These are phyloP conservation scores for Asterionellopsis glacialis DNA, from an alignment of 108 stramenopile genomes.

Conservation along the genomic window DNA sequence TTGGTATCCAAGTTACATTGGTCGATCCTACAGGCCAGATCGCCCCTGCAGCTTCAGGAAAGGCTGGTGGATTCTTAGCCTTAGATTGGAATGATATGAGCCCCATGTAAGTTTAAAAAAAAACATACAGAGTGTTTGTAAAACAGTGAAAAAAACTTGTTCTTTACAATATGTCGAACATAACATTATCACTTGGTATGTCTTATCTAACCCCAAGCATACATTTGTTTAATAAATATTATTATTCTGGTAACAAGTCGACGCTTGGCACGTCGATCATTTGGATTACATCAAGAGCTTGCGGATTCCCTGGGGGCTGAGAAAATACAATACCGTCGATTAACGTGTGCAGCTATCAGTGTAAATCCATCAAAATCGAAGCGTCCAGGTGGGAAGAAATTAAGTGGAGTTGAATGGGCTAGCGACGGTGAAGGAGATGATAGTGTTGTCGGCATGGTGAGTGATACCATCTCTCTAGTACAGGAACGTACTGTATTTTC, in stretches of 20 bases:
- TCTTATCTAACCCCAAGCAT: too few species aligned
- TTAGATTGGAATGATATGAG: slow-evolving; percentile 61
- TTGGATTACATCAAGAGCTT: slow-evolving; percentile 64
- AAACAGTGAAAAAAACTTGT: too few species aligned
- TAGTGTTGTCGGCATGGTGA: slow-evolving; percentile 19
- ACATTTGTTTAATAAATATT: too few species aligned
- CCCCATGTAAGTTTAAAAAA: slow-evolving; percentile 7
- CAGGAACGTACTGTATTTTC: too few species aligned
- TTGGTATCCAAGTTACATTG: slow-evolving; percentile 29
- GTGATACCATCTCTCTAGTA: too few species aligned
- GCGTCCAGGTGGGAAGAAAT: slow-evolving; percentile 34
- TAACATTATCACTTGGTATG: too few species aligned
- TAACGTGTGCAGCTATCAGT: slow-evolving; percentile 48
- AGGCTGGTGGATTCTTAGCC: slow-evolving; percentile 84
- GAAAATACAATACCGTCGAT: slow-evolving; percentile 45
- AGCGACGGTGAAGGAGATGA: slow-evolving; percentile 5
- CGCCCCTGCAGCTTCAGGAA: slow-evolving; percentile 71
- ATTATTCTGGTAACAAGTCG: neutral
- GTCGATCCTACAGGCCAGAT: slow-evolving; percentile 52
- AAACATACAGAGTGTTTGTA: too few species aligned
- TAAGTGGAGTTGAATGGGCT: slow-evolving; percentile 50
- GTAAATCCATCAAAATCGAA: slow-evolving; percentile 8
- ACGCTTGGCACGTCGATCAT: slow-evolving; percentile 46
- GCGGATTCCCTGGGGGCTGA: slow-evolving; percentile 45
- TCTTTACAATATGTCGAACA: too few species aligned